phyloP scores from a whole-genome alignment of 176 grass and related monocot species.

The Musa itinerans region DNA sequence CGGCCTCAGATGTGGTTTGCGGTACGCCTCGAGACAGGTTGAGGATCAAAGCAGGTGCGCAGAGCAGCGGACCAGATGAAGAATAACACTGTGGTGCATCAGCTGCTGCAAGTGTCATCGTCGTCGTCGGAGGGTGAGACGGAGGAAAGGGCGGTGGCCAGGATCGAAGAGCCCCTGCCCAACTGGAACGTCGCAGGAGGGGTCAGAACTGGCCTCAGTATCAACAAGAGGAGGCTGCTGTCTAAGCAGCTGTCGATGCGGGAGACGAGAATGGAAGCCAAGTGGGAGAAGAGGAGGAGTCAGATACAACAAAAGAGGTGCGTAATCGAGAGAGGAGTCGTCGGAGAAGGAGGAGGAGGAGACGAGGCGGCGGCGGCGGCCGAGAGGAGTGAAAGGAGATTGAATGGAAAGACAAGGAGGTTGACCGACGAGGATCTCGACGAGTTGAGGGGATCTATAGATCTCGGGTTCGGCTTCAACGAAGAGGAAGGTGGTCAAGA shows the following conservation, averaged over 20 bases:
- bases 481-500: conserved; percentile 6
- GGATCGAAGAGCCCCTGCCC: not conserved
- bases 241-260: conserved; percentile 1
- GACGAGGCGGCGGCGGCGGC: not conserved
- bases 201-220: not conserved
- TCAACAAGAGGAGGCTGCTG: not conserved
- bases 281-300: not conserved
- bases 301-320: not conserved
- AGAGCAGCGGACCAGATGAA: not conserved
- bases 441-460: conserved; percentile 15
- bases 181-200: not conserved
- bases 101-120: conserved; percentile 1
- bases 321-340: not conserved
- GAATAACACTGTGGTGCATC: not conserved
- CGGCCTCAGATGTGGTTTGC: too few species aligned
- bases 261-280: conserved; percentile 16
- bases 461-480: conserved; percentile 11
- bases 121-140: conserved; percentile 3
- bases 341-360: not conserved
- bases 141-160: not conserved
- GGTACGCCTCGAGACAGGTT: not conserved
- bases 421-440: conserved; percentile 10
- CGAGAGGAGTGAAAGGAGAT: not conserved
- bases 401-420: not conserved
- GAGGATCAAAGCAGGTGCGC: not conserved